Evolutionary conservation across 164 flowering plant species (phyloP).

Genomic region (Vitis riparia): DNA sequence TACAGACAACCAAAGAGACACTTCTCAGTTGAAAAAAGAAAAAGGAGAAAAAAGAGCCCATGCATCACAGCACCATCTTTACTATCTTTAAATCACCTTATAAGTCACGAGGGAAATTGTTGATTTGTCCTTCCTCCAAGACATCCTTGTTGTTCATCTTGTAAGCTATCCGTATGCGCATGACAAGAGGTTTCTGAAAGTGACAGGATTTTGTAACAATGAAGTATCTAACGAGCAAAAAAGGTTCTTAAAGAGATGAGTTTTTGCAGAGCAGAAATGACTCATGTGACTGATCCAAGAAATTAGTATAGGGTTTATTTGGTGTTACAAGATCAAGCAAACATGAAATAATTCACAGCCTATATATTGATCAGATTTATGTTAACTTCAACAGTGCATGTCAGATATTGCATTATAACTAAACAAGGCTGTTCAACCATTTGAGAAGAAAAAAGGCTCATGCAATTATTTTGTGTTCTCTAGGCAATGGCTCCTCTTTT

Average conservation of each 20-base stretch:
- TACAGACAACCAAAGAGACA: conserved; percentile 12
- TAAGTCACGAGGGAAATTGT: conserved; percentile 64
- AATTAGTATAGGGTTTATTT: not conserved
- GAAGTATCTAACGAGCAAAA: not conserved
- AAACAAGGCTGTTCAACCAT: not conserved
- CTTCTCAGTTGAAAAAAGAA: conserved; percentile 8
- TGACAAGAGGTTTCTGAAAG: conserved; percentile 84
- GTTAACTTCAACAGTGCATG: not conserved
- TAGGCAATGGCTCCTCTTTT: no score
- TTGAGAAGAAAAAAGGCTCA: no score
- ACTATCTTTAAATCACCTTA: conserved; percentile 22
- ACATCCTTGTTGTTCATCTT: conserved; percentile 65
- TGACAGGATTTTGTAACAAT: not conserved
- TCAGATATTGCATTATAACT: not conserved
- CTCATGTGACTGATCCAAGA: not conserved
- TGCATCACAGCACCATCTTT: conserved; percentile 2
- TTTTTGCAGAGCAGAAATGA: not conserved
- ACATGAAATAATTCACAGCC: not conserved
- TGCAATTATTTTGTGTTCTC: no score
- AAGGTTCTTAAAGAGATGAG: not conserved
- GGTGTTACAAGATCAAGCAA: not conserved
- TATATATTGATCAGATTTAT: not conserved
- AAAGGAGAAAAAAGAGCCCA: not conserved
- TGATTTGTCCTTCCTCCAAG: conserved; percentile 87
- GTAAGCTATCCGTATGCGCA: conserved; percentile 88